Conservation (phyloP, 352 stramenopile genomes). For the Elongisporangium prolatum region DNA sequence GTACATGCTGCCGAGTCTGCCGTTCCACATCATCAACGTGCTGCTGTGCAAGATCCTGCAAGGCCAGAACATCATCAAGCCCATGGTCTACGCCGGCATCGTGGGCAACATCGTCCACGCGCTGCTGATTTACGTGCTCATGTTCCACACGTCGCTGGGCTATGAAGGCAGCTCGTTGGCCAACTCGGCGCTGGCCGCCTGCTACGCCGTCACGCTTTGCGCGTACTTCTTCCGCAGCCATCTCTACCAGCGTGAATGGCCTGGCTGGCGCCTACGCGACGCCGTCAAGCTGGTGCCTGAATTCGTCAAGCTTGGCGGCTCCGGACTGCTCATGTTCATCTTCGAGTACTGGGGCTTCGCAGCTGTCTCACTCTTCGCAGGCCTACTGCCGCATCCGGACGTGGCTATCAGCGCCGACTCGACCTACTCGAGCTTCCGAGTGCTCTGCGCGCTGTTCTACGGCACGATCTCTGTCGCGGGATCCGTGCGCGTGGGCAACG, state of each 20-base stretch:
- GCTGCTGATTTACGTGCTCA: slow-evolving; percentile 80
- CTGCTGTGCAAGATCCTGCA: slow-evolving; percentile 84
- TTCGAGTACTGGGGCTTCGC: slow-evolving; percentile 87
- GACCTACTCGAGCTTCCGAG: slow-evolving; percentile 72
- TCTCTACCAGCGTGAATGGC: slow-evolving; percentile 67
- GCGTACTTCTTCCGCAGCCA: slow-evolving; percentile 64
- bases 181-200: slow-evolving; percentile 40
- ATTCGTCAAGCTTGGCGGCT: slow-evolving; percentile 76
- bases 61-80: slow-evolving; percentile 79
- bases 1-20: slow-evolving; percentile 71
- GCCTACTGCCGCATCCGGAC: slow-evolving; percentile 67
- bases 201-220: slow-evolving; percentile 60
- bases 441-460: slow-evolving; percentile 69
- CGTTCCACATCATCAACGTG: slow-evolving; percentile 77
- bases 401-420: slow-evolving; percentile 84
- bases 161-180: slow-evolving; percentile 80
- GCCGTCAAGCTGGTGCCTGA: slow-evolving; percentile 60
- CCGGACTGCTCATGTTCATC: slow-evolving; percentile 80
- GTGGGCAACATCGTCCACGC: slow-evolving; percentile 77
- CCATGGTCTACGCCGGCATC: slow-evolving; percentile 77
- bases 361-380: slow-evolving; percentile 60
- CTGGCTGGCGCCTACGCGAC: slow-evolving; percentile 63
- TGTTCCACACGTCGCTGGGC: slow-evolving; percentile 72
- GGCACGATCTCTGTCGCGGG: slow-evolving; percentile 58
- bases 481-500: slow-evolving; percentile 83